Conservation (phyloP, 371 early-diverging fungal species). For the Mucor lusitanicus region DNA sequence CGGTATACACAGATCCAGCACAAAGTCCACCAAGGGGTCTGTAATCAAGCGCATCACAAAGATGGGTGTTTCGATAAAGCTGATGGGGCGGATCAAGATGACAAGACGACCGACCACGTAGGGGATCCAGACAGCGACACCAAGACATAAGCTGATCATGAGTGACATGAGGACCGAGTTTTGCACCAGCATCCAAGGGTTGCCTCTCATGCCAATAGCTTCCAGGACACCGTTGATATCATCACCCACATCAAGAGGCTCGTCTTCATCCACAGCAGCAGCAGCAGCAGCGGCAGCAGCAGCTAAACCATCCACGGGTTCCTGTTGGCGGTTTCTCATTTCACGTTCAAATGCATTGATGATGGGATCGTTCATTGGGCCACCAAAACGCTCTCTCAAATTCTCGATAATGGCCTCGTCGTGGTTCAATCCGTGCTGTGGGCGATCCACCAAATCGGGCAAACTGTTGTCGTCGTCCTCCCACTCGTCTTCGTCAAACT, state of each 20-base stretch:
- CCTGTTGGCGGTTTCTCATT: background rate
- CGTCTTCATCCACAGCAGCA: constrained; percentile 25
- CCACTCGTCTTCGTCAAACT: background rate
- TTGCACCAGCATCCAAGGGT: constrained; percentile 68
- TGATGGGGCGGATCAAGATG: constrained; percentile 50
- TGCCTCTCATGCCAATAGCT: constrained; percentile 86
- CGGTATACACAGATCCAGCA: constrained; percentile 43
- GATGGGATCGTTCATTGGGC: background rate
- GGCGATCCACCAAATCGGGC: constrained; percentile 11
- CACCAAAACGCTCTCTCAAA: constrained; percentile 1
- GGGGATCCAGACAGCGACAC: constrained; percentile 74
- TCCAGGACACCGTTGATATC: constrained; percentile 81
- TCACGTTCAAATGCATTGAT: constrained; percentile 1
- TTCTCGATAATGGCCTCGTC: background rate
- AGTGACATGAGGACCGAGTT: constrained; percentile 75
- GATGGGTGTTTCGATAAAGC: constrained; percentile 49
- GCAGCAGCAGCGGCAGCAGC: background rate
- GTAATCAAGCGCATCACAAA: constrained; percentile 45
- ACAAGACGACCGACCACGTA: constrained; percentile 62
- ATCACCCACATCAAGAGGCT: constrained; percentile 47
- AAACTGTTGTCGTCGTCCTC: constrained; percentile 10
- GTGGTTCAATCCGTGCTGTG: background rate
- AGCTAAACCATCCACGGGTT: background rate
- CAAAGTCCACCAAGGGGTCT: constrained; percentile 56
- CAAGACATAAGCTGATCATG: constrained; percentile 69